These are phyloP conservation scores for maize (Zea mays) DNA, from an alignment of 176 grass and related monocot species.

Conservation along the genomic window DNA sequence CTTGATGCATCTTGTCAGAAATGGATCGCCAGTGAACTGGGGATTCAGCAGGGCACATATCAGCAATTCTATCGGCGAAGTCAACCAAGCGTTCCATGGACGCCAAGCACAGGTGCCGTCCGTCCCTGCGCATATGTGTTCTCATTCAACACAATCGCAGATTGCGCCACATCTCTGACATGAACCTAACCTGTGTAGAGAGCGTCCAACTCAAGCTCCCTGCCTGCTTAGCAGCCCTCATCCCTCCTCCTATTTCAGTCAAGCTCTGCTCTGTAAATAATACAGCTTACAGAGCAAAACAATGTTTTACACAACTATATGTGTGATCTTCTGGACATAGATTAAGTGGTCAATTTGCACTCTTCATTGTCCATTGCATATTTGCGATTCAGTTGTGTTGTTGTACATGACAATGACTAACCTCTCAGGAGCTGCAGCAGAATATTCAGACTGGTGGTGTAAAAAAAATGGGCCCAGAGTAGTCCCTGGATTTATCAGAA, in stretches of 20 bases:
- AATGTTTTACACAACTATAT: too few species aligned
- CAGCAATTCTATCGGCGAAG: slow-evolving; percentile 41
- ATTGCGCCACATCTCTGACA: slow-evolving; percentile 48
- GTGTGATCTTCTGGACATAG: too few species aligned
- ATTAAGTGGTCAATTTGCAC: too few species aligned
- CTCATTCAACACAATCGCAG: slow-evolving; percentile 48
- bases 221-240: slow-evolving; percentile 8
- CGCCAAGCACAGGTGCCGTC: slow-evolving; percentile 52
- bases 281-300: too few species aligned
- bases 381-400: background rate
- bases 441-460: slow-evolving; percentile 37
- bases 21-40: slow-evolving; percentile 38
- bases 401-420: background rate
- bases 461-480: slow-evolving; percentile 47
- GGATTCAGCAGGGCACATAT: slow-evolving; percentile 46
- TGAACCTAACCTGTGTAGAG: slow-evolving; percentile 43
- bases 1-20: background rate
- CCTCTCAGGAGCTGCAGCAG: slow-evolving; percentile 42
- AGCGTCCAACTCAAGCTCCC: slow-evolving; percentile 35
- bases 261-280: too few species aligned
- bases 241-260: too few species aligned
- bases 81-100: slow-evolving; percentile 31
- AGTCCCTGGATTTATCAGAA: slow-evolving; percentile 51
- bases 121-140: slow-evolving; percentile 32
- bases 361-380: background rate